These are phyloP conservation scores for Trametes villosa DNA, from an alignment of 768 basidiomycete genomes.

Conservation along the genomic window DNA sequence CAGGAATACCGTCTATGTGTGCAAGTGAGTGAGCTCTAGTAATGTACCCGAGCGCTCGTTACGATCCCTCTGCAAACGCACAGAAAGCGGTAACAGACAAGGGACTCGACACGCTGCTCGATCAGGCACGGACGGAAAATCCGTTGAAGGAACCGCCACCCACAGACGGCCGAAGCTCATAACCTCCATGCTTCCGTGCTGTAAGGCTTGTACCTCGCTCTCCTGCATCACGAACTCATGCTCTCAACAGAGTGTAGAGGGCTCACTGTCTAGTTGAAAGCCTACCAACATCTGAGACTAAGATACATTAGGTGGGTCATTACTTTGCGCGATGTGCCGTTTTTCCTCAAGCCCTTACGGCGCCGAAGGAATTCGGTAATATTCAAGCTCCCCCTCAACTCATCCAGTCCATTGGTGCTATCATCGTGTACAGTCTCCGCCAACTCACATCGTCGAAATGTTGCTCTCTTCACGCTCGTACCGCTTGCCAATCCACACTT, in stretches of 20 bases:
- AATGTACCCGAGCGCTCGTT: not conserved
- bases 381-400: not conserved
- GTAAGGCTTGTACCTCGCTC: not conserved
- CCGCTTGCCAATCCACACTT: too few species aligned
- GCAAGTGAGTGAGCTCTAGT: slow-evolving; percentile 56
- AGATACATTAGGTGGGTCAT: not conserved
- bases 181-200: not conserved
- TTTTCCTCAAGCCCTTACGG: not conserved
- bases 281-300: not conserved
- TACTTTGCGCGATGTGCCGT: not conserved
- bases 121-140: slow-evolving; percentile 59
- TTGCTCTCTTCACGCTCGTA: too few species aligned
- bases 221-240: not conserved
- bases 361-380: not conserved
- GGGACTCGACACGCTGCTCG: slow-evolving; percentile 73
- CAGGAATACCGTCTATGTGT: slow-evolving; percentile 79
- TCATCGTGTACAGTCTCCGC: not conserved
- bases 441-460: too few species aligned
- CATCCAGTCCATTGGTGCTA: not conserved
- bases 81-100: slow-evolving; percentile 83
- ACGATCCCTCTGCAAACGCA: not conserved
- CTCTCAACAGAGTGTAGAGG: too few species aligned
- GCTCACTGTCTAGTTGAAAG: too few species aligned
- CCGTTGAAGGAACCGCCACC: slow-evolving; percentile 57
- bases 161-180: slow-evolving; percentile 21